These are phyloP conservation scores for Leccinum imitatum DNA, from an alignment of 768 basidiomycete species.

Conservation along the genomic window DNA sequence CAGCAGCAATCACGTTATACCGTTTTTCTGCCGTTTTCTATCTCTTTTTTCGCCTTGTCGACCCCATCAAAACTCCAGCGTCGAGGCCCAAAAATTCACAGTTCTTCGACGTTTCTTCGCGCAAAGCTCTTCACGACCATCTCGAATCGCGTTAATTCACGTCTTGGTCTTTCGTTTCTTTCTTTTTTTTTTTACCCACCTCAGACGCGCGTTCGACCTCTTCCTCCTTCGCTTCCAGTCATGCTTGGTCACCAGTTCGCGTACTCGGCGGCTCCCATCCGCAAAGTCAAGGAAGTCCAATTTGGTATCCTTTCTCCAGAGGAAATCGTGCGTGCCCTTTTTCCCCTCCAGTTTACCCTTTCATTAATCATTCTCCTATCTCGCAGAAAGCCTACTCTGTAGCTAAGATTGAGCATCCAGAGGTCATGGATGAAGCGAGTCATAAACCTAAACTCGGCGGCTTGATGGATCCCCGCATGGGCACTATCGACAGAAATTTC, in stretches of 20 bases:
- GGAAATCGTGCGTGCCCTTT: constrained; percentile 71
- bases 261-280: constrained; percentile 89
- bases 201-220: constrained; percentile 19
- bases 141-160: constrained; percentile 30
- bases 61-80: neutral
- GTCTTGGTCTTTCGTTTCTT: constrained; percentile 6
- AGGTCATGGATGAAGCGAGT: constrained; percentile 95
- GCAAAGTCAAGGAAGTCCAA: constrained; percentile 96
- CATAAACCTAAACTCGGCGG: constrained; percentile 91
- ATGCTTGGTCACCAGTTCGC: constrained; percentile 92
- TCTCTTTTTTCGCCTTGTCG: constrained; percentile 17
- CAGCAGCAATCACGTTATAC: constrained; percentile 4
- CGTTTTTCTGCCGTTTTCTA: constrained; percentile 15
- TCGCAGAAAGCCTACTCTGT: constrained; percentile 96
- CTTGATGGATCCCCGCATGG: constrained; percentile 97
- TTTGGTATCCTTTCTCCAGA: constrained; percentile 99
- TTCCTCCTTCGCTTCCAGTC: constrained; percentile 19
- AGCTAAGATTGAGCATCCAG: constrained; percentile 97
- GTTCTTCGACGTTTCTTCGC: constrained; percentile 4
- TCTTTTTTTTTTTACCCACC: constrained; percentile 4
- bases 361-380: constrained; percentile 18
- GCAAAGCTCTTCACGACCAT: constrained; percentile 9
- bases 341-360: neutral
- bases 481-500: constrained; percentile 95
- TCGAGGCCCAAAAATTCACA: constrained; percentile 24